Percentiles rank a stretch among this genome's conserved stretches.
phyloP scores from a whole-genome alignment of 2,329 filamentous ascomycete species.

The Penicillium sp. region DNA sequence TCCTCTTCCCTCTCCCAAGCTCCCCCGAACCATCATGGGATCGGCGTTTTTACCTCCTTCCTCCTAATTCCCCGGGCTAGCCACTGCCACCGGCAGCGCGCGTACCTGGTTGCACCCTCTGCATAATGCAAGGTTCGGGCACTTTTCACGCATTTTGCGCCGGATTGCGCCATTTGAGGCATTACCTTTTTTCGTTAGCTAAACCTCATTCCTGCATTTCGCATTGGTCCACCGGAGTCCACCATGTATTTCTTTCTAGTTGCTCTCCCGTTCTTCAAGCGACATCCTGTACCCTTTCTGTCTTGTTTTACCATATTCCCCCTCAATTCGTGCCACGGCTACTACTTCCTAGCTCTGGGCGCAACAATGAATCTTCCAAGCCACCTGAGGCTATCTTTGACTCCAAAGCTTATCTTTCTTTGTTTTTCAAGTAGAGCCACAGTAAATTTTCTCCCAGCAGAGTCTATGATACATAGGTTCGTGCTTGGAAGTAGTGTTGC shows the following conservation, averaged over 20 bases:
- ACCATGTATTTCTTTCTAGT: constrained; percentile 2
- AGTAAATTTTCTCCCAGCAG: background rate
- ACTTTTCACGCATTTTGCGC: background rate
- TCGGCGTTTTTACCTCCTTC: constrained; percentile 12
- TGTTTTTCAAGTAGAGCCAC: background rate
- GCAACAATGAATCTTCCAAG: constrained; percentile 16
- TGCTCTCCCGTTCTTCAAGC: background rate
- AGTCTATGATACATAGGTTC: background rate
- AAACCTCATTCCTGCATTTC: constrained; percentile 2
- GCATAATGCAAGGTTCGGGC: background rate
- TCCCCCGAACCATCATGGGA: constrained; percentile 11
- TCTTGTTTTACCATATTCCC: background rate
- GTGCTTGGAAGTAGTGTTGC: background rate
- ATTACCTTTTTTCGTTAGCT: background rate
- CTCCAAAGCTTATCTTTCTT: background rate
- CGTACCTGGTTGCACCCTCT: background rate
- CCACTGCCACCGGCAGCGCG: background rate
- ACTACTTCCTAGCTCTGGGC: constrained; percentile 25
- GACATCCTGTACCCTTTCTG: background rate
- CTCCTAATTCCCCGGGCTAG: background rate
- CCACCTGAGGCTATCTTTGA: constrained; percentile 5
- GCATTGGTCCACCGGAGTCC: constrained; percentile 20
- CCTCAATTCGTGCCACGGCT: constrained; percentile 17
- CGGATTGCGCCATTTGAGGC: constrained; percentile 12
- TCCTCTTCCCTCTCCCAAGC: background rate